Percentiles rank a stretch among this genome's conserved stretches.
phyloP scores from a whole-genome alignment of 345 rosid species.

The Arabis alpina region DNA sequence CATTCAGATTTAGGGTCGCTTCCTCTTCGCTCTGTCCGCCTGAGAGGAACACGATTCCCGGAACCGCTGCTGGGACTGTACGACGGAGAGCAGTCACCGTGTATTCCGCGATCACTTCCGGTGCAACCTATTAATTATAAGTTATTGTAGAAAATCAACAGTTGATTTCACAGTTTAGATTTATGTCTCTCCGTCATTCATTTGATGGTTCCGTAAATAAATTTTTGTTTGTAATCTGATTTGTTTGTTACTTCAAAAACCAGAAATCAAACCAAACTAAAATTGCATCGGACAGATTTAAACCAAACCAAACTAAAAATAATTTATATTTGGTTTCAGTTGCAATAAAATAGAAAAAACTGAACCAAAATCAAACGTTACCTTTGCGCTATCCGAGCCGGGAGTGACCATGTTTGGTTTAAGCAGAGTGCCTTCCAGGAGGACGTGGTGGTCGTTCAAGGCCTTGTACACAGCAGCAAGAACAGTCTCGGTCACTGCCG shows the following conservation, averaged over 20 bases:
- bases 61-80: conserved; percentile 88
- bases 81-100: conserved; percentile 80
- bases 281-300: neutral
- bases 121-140: conserved; percentile 49
- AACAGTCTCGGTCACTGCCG: conserved; percentile 79
- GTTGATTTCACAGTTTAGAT: neutral
- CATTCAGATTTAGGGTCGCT: conserved; percentile 78
- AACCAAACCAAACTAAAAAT: neutral
- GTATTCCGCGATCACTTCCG: conserved; percentile 72
- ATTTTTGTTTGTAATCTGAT: neutral
- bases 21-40: conserved; percentile 94
- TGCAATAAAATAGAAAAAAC: neutral
- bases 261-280: neutral
- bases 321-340: neutral
- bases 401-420: conserved; percentile 99
- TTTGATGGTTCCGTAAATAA: neutral
- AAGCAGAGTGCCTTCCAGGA: conserved; percentile 93
- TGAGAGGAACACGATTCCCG: conserved; percentile 84
- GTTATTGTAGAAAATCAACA: neutral
- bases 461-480: conserved; percentile 95
- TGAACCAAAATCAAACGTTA: conserved; percentile 31
- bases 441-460: conserved; percentile 88
- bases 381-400: conserved; percentile 90
- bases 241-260: neutral
- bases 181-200: neutral